phyloP scores from a whole-genome alignment of 2,329 filamentous ascomycete genomes.

The Colletotrichum sp. region DNA sequence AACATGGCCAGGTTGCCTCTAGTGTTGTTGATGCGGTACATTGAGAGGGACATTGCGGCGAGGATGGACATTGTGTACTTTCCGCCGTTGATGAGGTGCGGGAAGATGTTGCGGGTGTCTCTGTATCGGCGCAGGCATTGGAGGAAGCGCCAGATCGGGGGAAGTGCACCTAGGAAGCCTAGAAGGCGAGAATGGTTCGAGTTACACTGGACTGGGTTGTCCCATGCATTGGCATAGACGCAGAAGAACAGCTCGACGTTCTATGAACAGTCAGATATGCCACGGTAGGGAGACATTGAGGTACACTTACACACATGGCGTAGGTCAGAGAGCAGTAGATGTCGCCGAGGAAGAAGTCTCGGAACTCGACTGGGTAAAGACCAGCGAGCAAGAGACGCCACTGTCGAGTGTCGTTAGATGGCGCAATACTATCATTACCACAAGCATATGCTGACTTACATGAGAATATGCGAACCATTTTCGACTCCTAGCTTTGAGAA shows the following conservation, averaged over 20 bases:
- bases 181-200: conserved; percentile 82
- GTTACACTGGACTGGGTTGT: conserved; percentile 78
- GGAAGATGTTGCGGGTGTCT: conserved; percentile 87
- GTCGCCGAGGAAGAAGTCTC: conserved; percentile 96
- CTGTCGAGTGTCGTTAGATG: conserved; percentile 48
- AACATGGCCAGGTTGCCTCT: conserved; percentile 70
- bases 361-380: conserved; percentile 91
- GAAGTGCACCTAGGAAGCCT: conserved; percentile 84
- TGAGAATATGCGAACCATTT: conserved; percentile 91
- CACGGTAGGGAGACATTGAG: accelerated
- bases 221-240: conserved; percentile 82
- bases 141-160: conserved; percentile 87
- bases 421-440: background rate
- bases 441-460: conserved; percentile 55
- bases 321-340: conserved; percentile 98
- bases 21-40: conserved; percentile 78
- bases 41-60: conserved; percentile 77
- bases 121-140: conserved; percentile 91
- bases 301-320: conserved; percentile 74
- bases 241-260: conserved; percentile 96
- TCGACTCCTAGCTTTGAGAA: conserved; percentile 78
- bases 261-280: conserved; percentile 41
- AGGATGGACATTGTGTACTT: conserved; percentile 90
- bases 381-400: conserved; percentile 87
- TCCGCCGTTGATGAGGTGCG: conserved; percentile 88